Base-by-base conservation (phyloP, 169 alveolate species). In the Eimeria acervulina region DNA sequence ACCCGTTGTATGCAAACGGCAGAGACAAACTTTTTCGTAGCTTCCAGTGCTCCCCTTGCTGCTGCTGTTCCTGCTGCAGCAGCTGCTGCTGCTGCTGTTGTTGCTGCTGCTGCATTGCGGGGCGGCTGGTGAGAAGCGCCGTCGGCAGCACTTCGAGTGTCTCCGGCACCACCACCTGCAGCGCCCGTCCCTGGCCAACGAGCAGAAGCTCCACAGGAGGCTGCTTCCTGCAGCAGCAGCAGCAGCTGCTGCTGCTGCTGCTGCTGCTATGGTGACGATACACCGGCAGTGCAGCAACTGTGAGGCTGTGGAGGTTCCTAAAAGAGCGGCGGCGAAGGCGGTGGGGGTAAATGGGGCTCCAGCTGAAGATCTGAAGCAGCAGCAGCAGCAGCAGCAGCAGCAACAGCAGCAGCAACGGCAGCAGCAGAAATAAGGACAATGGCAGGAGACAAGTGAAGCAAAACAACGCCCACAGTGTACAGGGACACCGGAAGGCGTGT, bases 221-320 rank as follows among this genome's bases (percentile, higher is more conserved):
- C 61, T 36, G 31, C n/a, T 21, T 21, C 6, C 19, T 59, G 33
- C 13, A 23, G 87, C 87, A 33, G 61, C 61, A 76, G 8, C 87
- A 33, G 59, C 59, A 33, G 61, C 87, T 38, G 87, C 87, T 23
- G 59, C 87, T 19, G 59, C 87, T n/a, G 87, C 87, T 76, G 51
- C 61, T 38, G 87, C 26, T 59, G 26, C 19, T 19, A 19, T 59
- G 68, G 68, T 59, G 51, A 36, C 31, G 44, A 33, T 76, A 42
- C 33, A 38, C 59, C 23, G 51, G 87, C 55, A 38, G 52, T 0
- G 33, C 17, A n/a, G 80, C 80, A 13, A 33, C 42, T 1, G 80
- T 33, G 61, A 76, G 61, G 87, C 87, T 76, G 87, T 76, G 87
- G 2, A 76, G 87, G 31, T 40, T 21, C 15, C 36, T 23, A 19